phyloP scores from a whole-genome alignment of 2,329 filamentous ascomycete species.

The Claviceps monticola region DNA sequence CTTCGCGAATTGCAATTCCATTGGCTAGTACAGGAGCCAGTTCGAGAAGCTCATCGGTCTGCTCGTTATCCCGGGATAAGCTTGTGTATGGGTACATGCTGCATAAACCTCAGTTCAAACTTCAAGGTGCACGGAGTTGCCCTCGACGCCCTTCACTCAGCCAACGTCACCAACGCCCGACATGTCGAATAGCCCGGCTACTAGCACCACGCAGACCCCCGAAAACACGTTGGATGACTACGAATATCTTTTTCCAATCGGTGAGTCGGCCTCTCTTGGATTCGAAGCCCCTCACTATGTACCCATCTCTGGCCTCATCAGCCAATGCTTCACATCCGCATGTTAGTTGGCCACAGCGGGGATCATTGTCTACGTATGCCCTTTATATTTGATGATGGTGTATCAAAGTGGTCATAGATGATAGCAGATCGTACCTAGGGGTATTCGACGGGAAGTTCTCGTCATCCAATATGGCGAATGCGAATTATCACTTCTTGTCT shows the following conservation, averaged over 20 bases:
- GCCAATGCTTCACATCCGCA: conserved; percentile 25
- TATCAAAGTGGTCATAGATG: not conserved
- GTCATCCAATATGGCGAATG: not conserved
- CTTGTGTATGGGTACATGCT: too few species aligned
- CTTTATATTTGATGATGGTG: not conserved
- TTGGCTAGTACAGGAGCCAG: too few species aligned
- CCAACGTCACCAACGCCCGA: conserved; percentile 5
- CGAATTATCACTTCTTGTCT: not conserved
- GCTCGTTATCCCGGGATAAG: too few species aligned
- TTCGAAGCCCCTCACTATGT: not conserved
- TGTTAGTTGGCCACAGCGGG: conserved; percentile 19
- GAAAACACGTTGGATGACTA: conserved; percentile 28
- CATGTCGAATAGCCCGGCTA: conserved; percentile 26
- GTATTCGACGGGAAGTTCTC: not conserved
- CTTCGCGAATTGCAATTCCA: too few species aligned
- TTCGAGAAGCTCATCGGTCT: too few species aligned
- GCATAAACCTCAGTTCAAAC: too few species aligned
- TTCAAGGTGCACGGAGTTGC: too few species aligned
- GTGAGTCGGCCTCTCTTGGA: conserved; percentile 25
- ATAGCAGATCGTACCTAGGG: not conserved
- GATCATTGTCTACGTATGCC: not conserved
- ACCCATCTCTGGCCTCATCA: conserved; percentile 15
- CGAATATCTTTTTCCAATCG: conserved; percentile 39
- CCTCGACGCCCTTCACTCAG: too few species aligned
- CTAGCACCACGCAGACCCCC: conserved; percentile 24